Percentiles rank a stretch among this genome's conserved stretches.
phyloP scores from a whole-genome alignment of 2,329 filamentous ascomycete species.

The Arthrobotrys sinensis region DNA sequence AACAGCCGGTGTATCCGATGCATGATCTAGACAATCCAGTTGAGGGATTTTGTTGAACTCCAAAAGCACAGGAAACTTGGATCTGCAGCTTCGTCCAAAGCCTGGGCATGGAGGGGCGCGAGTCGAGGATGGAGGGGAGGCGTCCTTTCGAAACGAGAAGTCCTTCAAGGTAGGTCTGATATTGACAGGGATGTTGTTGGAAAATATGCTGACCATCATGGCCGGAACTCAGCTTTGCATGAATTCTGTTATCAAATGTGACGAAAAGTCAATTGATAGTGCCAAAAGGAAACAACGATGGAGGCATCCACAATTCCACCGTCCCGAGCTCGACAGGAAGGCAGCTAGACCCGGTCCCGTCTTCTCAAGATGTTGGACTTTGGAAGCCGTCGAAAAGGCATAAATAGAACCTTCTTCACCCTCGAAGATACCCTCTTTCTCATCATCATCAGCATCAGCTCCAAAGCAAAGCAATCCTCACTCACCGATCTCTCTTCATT shows the following conservation, averaged over 20 bases:
- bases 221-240: slow-evolving; percentile 61
- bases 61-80: slow-evolving; percentile 46
- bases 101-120: slow-evolving; percentile 46
- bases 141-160: slow-evolving; percentile 60
- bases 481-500: slow-evolving; percentile 61
- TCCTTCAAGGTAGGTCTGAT: slow-evolving; percentile 59
- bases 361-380: slow-evolving; percentile 41
- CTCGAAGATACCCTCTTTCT: slow-evolving; percentile 56
- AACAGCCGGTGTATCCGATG: slow-evolving; percentile 60
- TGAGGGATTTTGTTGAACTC: slow-evolving; percentile 60
- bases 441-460: slow-evolving; percentile 58
- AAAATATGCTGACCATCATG: slow-evolving; percentile 59
- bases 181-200: slow-evolving; percentile 56
- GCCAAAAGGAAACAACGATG: slow-evolving; percentile 46
- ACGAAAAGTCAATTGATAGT: slow-evolving; percentile 57
- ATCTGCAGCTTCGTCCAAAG: slow-evolving; percentile 56
- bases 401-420: slow-evolving; percentile 63
- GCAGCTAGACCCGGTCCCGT: slow-evolving; percentile 33
- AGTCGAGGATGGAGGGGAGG: slow-evolving; percentile 56
- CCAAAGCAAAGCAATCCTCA: slow-evolving; percentile 60
- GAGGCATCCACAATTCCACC: slow-evolving; percentile 45
- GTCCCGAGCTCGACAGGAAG: slow-evolving; percentile 46
- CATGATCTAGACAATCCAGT: slow-evolving; percentile 59
- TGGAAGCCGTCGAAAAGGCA: slow-evolving; percentile 53
- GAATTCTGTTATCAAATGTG: slow-evolving; percentile 61